Base-by-base conservation (phyloP, 495 filamentous ascomycete genomes). In the Collariella sp. region DNA sequence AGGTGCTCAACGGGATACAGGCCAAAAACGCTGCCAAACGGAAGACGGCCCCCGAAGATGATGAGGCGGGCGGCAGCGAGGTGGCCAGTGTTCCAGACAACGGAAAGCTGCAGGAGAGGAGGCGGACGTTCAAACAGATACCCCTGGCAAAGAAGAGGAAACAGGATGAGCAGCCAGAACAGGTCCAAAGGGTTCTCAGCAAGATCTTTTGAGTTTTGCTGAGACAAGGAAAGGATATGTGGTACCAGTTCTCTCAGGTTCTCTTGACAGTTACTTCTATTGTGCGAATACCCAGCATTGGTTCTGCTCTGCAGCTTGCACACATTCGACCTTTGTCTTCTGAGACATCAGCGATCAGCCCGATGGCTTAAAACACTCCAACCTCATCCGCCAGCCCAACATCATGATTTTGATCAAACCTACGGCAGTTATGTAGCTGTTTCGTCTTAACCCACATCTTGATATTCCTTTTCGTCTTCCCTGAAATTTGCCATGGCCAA, bases 111-210 rank as follows among this genome's bases (percentile, higher is more conserved):
- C 62, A 54, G 23, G 67, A 70, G 29, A 62, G 60, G 48, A 63
- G 77, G 59, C 77, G 83, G 60, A 76, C 83, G 35, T 96, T 95
- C 70, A 83, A 83, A 66, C 91, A 96, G 74, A 84, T 67, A 72
- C 74, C 65, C 54, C 69, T 69, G 60, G 73, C 60, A 58, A 76
- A 62, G 64, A 83, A 75, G 62, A 69, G 57, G 62, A 72, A 60
- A 49, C 68, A 66, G 15, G 72, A 61, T 11, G 65, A 70, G 43
- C 69, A 83, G 61, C 79, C 76, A 18, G 85, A 86, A 40, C 81
- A 87, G 60, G 82, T 88, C 13, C 82, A 84, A 68, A 81, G 86
- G 62, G 83, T 95, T 10, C 67, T 94, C 52, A 87, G 85, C 62
- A 86, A 86, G 72, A 88, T 95, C 50, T 95, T 94, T 65, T 85